These are phyloP conservation scores for Lathyrus sativus DNA, from an alignment of 306 rosid genomes.

Conservation along the genomic window DNA sequence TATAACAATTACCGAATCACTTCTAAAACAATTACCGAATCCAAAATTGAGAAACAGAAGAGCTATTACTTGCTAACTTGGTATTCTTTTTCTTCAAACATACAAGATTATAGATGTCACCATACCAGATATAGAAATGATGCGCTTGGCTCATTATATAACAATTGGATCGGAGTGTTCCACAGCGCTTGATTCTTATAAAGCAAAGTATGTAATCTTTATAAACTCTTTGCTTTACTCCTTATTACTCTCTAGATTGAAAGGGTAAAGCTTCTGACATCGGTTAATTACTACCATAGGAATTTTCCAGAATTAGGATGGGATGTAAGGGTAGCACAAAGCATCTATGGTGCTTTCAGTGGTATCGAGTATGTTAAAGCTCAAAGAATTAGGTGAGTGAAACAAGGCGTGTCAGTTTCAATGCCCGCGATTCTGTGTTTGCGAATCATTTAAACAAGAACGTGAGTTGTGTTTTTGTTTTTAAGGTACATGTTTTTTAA, in stretches of 20 bases:
- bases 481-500: not conserved
- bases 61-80: slow-evolving; percentile 34
- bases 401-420: not conserved
- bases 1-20: not conserved
- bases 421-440: not conserved
- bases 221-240: slow-evolving; percentile 26
- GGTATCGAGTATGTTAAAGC: slow-evolving; percentile 86
- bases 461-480: not conserved
- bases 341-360: slow-evolving; percentile 75
- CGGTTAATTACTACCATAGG: slow-evolving; percentile 49
- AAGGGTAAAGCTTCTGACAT: slow-evolving; percentile 43
- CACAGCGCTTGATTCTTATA: slow-evolving; percentile 57
- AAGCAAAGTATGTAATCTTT: slow-evolving; percentile 53
- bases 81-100: slow-evolving; percentile 13
- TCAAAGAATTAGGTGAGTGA: slow-evolving; percentile 70
- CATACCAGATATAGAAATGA: slow-evolving; percentile 88
- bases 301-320: slow-evolving; percentile 73
- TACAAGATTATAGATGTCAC: slow-evolving; percentile 78
- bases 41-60: not conserved
- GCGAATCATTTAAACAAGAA: not conserved
- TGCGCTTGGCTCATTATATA: slow-evolving; percentile 89
- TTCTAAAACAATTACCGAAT: not conserved
- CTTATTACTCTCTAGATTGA: slow-evolving; percentile 26
- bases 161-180: slow-evolving; percentile 86
- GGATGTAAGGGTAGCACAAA: slow-evolving; percentile 89